A percentile compares a stretch with the other conserved stretches of the same genome.
phyloP scores from a whole-genome alignment of 129 eudicot species.

The Helianthus tuberosus region DNA sequence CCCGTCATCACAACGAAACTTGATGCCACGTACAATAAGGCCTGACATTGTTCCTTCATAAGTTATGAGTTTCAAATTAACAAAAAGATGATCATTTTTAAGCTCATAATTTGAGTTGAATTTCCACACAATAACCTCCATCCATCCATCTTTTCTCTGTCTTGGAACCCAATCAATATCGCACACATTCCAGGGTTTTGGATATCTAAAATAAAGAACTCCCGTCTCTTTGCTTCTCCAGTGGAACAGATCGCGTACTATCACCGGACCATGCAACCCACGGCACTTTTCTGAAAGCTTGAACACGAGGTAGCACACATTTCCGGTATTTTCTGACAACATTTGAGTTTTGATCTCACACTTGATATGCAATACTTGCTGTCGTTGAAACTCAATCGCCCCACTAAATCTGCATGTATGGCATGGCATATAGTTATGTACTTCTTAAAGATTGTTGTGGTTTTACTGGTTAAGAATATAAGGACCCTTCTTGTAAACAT shows the following conservation, averaged over 20 bases:
- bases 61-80: neutral
- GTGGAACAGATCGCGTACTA: neutral
- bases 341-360: neutral
- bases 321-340: neutral
- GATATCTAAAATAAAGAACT: constrained; percentile 8
- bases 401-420: neutral
- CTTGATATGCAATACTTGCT: neutral
- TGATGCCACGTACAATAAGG: neutral
- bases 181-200: neutral
- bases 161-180: neutral
- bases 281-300: constrained; percentile 15
- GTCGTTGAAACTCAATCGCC: neutral
- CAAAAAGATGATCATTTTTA: neutral
- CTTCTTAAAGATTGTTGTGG: neutral
- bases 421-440: neutral
- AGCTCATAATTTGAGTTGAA: constrained; percentile 1
- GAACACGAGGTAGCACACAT: constrained; percentile 7
- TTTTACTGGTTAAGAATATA: too few species aligned
- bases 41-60: constrained; percentile 23
- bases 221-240: constrained; percentile 1
- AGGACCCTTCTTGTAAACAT: too few species aligned
- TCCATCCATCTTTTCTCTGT: constrained; percentile 18
- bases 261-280: constrained; percentile 21
- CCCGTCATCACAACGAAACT: too few species aligned
- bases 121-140: constrained; percentile 16